These are phyloP conservation scores for Pythium diclinum DNA, from an alignment of 352 stramenopile species.

Conservation along the genomic window DNA sequence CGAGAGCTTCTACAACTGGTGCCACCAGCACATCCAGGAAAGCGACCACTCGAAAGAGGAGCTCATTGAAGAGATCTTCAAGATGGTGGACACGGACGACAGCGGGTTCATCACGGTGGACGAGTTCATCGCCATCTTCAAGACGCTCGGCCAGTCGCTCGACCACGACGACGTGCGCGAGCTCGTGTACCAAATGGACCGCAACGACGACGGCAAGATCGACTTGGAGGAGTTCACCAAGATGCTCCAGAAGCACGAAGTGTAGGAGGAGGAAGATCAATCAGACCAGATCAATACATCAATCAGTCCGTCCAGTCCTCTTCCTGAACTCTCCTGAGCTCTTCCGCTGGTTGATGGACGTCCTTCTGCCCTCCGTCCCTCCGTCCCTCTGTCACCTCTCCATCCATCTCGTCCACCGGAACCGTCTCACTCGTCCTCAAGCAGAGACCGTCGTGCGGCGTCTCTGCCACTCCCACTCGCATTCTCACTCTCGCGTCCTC, in stretches of 20 bases:
- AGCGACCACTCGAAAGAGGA: conserved; percentile 56
- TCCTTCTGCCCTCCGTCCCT: background rate
- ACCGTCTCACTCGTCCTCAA: background rate
- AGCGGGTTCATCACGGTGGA: conserved; percentile 68
- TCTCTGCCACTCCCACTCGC: conserved; percentile 17
- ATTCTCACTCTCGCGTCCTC: conserved; percentile 1
- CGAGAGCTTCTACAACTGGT: conserved; percentile 76
- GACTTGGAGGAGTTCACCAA: conserved; percentile 72
- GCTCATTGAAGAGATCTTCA: conserved; percentile 67
- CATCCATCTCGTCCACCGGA: background rate
- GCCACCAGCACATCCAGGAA: conserved; percentile 58
- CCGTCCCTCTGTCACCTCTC: background rate
- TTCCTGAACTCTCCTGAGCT: too few species aligned
- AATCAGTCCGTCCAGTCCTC: too few species aligned
- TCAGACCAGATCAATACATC: background rate
- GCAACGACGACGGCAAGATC: conserved; percentile 73
- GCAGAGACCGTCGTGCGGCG: background rate
- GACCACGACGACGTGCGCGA: conserved; percentile 72
- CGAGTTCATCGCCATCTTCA: conserved; percentile 75
- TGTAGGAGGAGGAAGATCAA: conserved; percentile 29
- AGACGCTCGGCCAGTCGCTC: conserved; percentile 63
- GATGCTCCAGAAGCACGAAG: conserved; percentile 76
- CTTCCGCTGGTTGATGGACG: background rate
- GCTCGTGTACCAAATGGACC: conserved; percentile 74
- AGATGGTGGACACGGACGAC: conserved; percentile 56